A percentile compares a stretch with the other conserved stretches of the same genome.
Evolutionary conservation across 2,329 filamentous ascomycete genomes (phyloP).

Genomic region (Fusarium humuli): DNA sequence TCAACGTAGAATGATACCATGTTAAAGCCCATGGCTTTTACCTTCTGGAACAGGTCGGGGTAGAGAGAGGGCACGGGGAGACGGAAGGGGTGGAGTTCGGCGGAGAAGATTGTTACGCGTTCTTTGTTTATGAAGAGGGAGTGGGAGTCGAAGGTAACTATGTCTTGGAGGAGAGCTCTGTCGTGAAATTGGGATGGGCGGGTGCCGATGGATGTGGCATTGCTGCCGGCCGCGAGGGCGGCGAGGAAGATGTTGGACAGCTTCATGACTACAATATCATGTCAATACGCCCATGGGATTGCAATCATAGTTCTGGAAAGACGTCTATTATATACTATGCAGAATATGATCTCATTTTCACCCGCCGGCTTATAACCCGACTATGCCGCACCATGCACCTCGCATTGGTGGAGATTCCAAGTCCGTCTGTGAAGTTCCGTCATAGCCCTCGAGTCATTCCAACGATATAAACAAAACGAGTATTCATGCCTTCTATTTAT

Average conservation of each 20-base stretch:
- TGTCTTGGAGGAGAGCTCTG: conserved; percentile 49
- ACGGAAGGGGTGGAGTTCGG: conserved; percentile 77
- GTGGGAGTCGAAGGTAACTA: conserved; percentile 77
- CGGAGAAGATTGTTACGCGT: conserved; percentile 77
- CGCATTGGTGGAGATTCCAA: conserved; percentile 35
- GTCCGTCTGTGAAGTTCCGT: conserved; percentile 5
- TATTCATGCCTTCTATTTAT: conserved; percentile 19
- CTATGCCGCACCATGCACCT: conserved; percentile 7
- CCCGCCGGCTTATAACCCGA: conserved; percentile 26
- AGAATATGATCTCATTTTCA: neutral
- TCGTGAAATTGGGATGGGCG: conserved; percentile 40
- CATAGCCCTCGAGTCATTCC: neutral
- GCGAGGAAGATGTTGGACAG: conserved; percentile 9
- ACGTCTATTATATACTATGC: neutral
- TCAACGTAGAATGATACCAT: conserved; percentile 82
- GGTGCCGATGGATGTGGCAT: conserved; percentile 31
- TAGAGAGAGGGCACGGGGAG: conserved; percentile 62
- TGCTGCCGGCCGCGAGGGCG: neutral
- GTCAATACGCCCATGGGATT: fast-evolving
- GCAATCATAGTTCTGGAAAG: too few relatives aligned
- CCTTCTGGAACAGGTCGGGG: conserved; percentile 83
- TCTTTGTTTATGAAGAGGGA: conserved; percentile 78
- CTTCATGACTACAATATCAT: conserved; percentile 20
- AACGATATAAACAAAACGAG: neutral
- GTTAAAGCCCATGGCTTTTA: conserved; percentile 84